A percentile compares a stretch with the other conserved stretches of the same genome.
Conservation (phyloP, 2,329 filamentous ascomycete genomes). For the Simplicillium aogashimaense region DNA sequence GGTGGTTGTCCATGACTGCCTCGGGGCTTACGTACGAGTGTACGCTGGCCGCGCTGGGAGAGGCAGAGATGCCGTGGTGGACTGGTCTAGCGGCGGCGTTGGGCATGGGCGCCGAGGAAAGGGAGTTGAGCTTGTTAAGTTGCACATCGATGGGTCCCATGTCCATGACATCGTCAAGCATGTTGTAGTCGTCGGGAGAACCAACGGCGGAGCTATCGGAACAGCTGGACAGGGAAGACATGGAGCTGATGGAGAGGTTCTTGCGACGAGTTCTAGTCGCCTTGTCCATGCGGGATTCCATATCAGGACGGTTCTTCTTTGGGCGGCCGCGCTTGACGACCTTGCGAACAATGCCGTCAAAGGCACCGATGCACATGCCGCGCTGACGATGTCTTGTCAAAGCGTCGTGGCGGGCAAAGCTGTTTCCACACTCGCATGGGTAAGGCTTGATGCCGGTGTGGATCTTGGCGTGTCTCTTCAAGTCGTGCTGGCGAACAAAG, state of each 20-base stretch:
- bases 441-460: slow-evolving; percentile 95
- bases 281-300: slow-evolving; percentile 47
- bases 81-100: slow-evolving; percentile 20
- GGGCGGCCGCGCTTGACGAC: slow-evolving; percentile 54
- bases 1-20: slow-evolving; percentile 29
- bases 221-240: slow-evolving; percentile 44
- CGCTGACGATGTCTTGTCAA: slow-evolving; percentile 89
- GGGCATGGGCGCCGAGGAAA: slow-evolving; percentile 37
- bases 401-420: slow-evolving; percentile 90
- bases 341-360: slow-evolving; percentile 63
- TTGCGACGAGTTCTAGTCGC: slow-evolving; percentile 42
- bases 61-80: slow-evolving; percentile 19
- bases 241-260: slow-evolving; percentile 36
- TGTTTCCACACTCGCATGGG: slow-evolving; percentile 87
- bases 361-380: slow-evolving; percentile 92
- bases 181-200: slow-evolving; percentile 40
- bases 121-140: slow-evolving; percentile 19
- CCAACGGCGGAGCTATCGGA: slow-evolving; percentile 46
- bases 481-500: slow-evolving; percentile 93
- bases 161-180: slow-evolving; percentile 39
- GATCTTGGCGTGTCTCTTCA: slow-evolving; percentile 95
- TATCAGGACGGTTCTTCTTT: slow-evolving; percentile 49
- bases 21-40: slow-evolving; percentile 38
- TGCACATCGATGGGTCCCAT: slow-evolving; percentile 20
- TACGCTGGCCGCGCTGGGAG: slow-evolving; percentile 27